phyloP scores from a whole-genome alignment of 345 rosid genomes.

The Eucalyptus polyanthemos region DNA sequence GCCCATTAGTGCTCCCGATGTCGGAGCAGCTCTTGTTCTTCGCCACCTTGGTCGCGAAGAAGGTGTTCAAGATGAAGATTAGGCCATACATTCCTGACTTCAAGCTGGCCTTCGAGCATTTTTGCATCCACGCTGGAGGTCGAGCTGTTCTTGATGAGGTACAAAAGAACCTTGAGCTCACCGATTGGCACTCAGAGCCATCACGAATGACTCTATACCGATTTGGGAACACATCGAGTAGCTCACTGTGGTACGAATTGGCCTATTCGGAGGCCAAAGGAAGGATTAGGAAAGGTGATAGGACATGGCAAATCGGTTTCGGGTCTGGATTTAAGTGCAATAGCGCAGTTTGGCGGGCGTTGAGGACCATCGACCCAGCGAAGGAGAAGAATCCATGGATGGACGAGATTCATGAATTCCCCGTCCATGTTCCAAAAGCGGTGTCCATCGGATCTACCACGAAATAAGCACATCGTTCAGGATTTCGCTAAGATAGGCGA shows the following conservation, averaged over 20 bases:
- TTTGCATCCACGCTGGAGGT: slow-evolving; percentile 66
- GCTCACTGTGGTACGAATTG: slow-evolving; percentile 66
- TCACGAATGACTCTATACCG: slow-evolving; percentile 66
- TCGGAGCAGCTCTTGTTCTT: slow-evolving; percentile 43
- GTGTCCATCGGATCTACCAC: not conserved
- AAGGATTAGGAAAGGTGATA: slow-evolving; percentile 47
- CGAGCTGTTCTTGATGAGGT: slow-evolving; percentile 58
- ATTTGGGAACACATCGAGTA: slow-evolving; percentile 64
- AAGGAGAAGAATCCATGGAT: slow-evolving; percentile 46
- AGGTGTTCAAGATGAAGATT: slow-evolving; percentile 26
- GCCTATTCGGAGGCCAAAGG: slow-evolving; percentile 65
- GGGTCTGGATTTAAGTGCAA: slow-evolving; percentile 82
- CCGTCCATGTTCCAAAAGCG: slow-evolving; percentile 12
- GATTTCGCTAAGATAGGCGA: not conserved
- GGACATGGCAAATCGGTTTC: slow-evolving; percentile 64
- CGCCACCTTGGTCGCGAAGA: slow-evolving; percentile 17
- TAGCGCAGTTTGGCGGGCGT: slow-evolving; percentile 46
- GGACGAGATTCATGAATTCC: slow-evolving; percentile 31
- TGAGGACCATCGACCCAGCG: slow-evolving; percentile 22
- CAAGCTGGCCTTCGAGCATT: slow-evolving; percentile 65
- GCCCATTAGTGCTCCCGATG: slow-evolving; percentile 54
- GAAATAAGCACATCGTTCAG: not conserved
- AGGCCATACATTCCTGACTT: slow-evolving; percentile 57
- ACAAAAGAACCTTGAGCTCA: slow-evolving; percentile 44
- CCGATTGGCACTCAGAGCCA: slow-evolving; percentile 66